Conservation (phyloP, 768 basidiomycete species). For the Tephrocybe sp. region DNA sequence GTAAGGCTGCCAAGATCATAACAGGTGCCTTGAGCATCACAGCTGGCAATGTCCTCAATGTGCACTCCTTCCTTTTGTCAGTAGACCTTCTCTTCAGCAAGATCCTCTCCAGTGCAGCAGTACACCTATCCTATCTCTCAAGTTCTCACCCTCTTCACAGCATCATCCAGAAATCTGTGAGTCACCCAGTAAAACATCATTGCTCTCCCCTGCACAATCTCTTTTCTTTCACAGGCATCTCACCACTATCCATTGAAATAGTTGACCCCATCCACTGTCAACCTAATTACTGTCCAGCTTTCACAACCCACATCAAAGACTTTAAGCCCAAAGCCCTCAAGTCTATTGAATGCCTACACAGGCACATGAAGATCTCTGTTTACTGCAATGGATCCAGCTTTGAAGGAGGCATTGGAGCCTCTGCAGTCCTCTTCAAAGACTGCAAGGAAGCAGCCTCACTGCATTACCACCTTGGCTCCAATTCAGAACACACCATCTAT, state of each 20-base stretch:
- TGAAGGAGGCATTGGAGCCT: constrained; percentile 3
- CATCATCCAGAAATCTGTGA: not conserved
- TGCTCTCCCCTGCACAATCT: constrained; percentile 11
- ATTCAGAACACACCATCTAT: constrained; percentile 8
- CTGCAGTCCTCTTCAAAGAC: constrained; percentile 3
- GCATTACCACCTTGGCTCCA: constrained; percentile 1
- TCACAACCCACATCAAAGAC: constrained; percentile 2
- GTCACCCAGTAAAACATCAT: not conserved
- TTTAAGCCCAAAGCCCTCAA: not conserved
- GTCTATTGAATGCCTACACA: not conserved
- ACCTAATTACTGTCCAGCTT: constrained; percentile 8
- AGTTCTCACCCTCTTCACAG: constrained; percentile 10
- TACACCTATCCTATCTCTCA: constrained; percentile 4
- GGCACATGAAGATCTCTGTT: not conserved
- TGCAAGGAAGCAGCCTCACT: not conserved
- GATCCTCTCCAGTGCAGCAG: not conserved
- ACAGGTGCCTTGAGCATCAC: constrained; percentile 9
- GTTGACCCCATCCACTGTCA: not conserved
- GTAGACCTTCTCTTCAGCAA: not conserved
- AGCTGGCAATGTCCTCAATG: constrained; percentile 6
- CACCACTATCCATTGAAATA: not conserved
- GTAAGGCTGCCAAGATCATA: not conserved
- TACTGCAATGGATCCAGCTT: constrained; percentile 12
- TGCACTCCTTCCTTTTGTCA: constrained; percentile 5
- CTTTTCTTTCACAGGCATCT: not conserved